These are phyloP conservation scores for Aureobasidium pullulans DNA, from an alignment of 2,329 filamentous ascomycete species.

Conservation along the genomic window DNA sequence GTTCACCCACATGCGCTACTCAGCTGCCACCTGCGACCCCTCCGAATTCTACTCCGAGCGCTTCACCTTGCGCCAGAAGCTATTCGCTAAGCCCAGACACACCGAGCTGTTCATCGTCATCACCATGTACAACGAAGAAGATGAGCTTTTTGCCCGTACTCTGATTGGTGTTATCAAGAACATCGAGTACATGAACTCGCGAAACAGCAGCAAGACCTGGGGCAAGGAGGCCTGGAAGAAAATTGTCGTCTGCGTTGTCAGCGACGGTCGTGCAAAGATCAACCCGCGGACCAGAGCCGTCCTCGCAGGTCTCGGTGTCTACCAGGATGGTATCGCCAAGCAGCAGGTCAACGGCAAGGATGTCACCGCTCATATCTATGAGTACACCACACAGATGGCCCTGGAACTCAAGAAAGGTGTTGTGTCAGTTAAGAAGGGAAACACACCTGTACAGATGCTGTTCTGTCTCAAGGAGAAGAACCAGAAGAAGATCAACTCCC, in stretches of 20 bases:
- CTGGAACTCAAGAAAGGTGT: conserved; percentile 85
- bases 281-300: conserved; percentile 85
- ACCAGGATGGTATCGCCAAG: conserved; percentile 97
- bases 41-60: conserved; percentile 79
- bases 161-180: conserved; percentile 99
- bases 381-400: conserved; percentile 78
- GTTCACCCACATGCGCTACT: conserved; percentile 85
- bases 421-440: conserved; percentile 72
- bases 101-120: conserved; percentile 95
- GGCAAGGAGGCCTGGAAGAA: conserved; percentile 99
- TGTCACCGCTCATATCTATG: conserved; percentile 96
- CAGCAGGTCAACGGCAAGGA: conserved; percentile 95
- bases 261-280: conserved; percentile 94
- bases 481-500: conserved; percentile 99
- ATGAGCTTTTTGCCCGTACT: conserved; percentile 88
- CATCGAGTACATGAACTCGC: conserved; percentile 94
- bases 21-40: conserved; percentile 90
- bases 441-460: conserved; percentile 88
- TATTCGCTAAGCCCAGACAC: conserved; percentile 86
- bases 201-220: conserved; percentile 93
- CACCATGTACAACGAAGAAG: conserved; percentile 99
- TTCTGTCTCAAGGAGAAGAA: conserved; percentile 99
- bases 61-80: conserved; percentile 82
- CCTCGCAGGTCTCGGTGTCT: conserved; percentile 87
- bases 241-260: conserved; percentile 96